Evolutionary conservation across 192 early-diverging fungal genomes (phyloP).

Genomic region (Backusella westeae): DNA sequence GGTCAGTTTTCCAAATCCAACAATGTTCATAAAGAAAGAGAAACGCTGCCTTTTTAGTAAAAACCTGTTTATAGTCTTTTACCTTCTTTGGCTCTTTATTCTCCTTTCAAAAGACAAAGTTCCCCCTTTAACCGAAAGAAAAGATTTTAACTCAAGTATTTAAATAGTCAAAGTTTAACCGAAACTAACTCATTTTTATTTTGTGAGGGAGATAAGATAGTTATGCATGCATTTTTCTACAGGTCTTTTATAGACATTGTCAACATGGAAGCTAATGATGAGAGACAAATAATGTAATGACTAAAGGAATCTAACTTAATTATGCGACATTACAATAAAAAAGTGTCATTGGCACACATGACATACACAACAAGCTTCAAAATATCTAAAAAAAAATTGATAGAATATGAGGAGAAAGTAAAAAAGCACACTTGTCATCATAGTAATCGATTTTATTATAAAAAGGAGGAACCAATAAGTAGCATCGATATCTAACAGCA

Average conservation of each 20-base stretch:
- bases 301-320: background rate
- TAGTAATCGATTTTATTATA: background rate
- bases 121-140: background rate
- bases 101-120: background rate
- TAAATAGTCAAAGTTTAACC: slow-evolving; percentile 8
- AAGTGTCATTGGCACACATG: background rate
- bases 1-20: slow-evolving; percentile 6
- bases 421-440: background rate
- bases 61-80: slow-evolving; percentile 5
- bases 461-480: background rate
- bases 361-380: background rate
- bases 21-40: slow-evolving; percentile 8
- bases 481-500: background rate
- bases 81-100: background rate
- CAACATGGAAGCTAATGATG: background rate
- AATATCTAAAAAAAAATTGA: background rate
- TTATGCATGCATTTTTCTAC: background rate
- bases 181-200: background rate
- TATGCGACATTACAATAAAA: background rate
- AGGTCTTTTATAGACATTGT: background rate
- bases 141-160: background rate
- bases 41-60: slow-evolving; percentile 3
- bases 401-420: background rate
- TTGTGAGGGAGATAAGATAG: background rate
- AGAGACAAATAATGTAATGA: background rate